These are phyloP conservation scores for Thielaviopsis euricoi DNA, from an alignment of 2,329 filamentous ascomycete genomes.

Conservation along the genomic window DNA sequence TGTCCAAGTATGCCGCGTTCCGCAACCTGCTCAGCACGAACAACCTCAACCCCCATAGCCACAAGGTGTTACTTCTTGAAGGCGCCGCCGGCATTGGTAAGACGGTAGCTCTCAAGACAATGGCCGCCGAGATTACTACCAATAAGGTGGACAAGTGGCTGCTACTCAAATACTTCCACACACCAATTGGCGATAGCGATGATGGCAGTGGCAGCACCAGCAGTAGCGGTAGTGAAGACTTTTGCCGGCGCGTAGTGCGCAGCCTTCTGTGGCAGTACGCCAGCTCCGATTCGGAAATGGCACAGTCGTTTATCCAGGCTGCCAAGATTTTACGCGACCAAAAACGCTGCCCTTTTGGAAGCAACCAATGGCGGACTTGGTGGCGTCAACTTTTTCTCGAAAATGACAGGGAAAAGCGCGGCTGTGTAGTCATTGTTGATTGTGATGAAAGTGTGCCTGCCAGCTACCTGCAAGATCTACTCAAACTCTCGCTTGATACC, in stretches of 20 bases:
- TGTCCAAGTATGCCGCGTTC: not conserved
- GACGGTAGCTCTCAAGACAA: not conserved
- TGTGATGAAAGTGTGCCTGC: not conserved
- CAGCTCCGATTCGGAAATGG: not conserved
- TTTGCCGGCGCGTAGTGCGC: not conserved
- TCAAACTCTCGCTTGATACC: not conserved
- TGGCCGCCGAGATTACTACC: not conserved
- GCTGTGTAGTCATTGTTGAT: not conserved
- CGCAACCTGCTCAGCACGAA: not conserved
- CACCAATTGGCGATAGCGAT: not conserved
- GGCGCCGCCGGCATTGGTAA: not conserved
- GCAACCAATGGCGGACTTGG: not conserved
- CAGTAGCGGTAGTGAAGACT: no score
- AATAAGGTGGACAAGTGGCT: not conserved
- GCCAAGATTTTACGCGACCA: not conserved
- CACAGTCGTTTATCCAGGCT: not conserved
- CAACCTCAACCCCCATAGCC: not conserved
- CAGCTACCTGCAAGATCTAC: not conserved
- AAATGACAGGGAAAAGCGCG: not conserved
- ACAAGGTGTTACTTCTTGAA: not conserved
- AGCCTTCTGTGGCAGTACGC: not conserved
- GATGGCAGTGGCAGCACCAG: not conserved
- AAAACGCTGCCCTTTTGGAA: not conserved
- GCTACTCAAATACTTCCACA: not conserved
- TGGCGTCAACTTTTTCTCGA: not conserved